Evolutionary conservation across 371 early-diverging fungal genomes (phyloP).

Genomic region (Mycotypha africana): DNA sequence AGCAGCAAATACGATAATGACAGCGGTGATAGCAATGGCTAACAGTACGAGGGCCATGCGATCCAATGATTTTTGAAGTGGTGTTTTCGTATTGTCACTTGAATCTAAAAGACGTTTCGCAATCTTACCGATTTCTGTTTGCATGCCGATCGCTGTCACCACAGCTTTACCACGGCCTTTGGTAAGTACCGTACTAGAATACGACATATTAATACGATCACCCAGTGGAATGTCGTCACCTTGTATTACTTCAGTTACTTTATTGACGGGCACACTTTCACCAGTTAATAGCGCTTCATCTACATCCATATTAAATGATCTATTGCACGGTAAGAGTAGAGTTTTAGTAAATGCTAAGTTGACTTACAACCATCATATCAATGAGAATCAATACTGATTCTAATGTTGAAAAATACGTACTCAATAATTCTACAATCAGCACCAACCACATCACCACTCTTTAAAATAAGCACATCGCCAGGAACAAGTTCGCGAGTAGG

Average conservation of each 20-base stretch:
- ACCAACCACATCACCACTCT: conserved; percentile 86
- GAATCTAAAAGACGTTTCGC: conserved; percentile 77
- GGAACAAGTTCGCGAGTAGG: conserved; percentile 77
- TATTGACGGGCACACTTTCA: conserved; percentile 37
- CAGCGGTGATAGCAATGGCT: conserved; percentile 41
- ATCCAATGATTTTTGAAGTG: conserved; percentile 62
- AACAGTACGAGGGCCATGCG: conserved; percentile 63
- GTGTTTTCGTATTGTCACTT: conserved; percentile 60
- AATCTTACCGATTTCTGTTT: conserved; percentile 92
- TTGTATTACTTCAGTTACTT: conserved; percentile 16
- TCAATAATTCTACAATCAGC: conserved; percentile 89
- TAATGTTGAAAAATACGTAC: too few relatives aligned
- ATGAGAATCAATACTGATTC: too few relatives aligned
- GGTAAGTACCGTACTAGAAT: conserved; percentile 51
- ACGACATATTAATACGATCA: conserved; percentile 65
- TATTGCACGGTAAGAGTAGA: too few relatives aligned
- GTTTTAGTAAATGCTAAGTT: too few relatives aligned
- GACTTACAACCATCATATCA: too few relatives aligned
- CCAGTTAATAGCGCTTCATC: conserved; percentile 88
- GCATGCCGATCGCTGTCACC: conserved; percentile 80
- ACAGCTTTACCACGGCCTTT: conserved; percentile 58
- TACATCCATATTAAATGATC: conserved; percentile 75
- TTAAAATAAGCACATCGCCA: conserved; percentile 86
- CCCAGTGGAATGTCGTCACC: conserved; percentile 34
- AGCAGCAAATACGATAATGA: conserved; percentile 54